Conservation (phyloP, 306 rosid genomes). For the Casuarina cunninghamiana region DNA sequence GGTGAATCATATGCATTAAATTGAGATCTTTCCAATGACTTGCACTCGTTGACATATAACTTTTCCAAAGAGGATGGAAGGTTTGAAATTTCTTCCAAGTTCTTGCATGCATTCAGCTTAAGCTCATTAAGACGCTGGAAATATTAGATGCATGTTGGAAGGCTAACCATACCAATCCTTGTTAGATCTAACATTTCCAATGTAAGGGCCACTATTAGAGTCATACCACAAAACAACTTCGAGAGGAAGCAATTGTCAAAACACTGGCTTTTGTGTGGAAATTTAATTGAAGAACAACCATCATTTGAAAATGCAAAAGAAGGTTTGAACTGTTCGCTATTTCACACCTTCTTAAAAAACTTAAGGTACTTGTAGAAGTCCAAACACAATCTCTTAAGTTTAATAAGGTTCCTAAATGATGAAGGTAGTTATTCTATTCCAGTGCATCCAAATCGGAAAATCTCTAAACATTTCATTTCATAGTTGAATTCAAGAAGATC, state of each 20-base stretch:
- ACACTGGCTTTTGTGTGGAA: no score
- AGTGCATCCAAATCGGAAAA: background rate
- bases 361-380: background rate
- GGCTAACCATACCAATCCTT: no score
- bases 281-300: no score
- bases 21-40: background rate
- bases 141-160: no score
- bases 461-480: background rate
- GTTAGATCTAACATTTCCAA: no score
- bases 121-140: background rate
- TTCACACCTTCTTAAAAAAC: no score
- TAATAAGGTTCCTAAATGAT: background rate
- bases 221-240: no score
- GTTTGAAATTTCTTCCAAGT: constrained; percentile 21
- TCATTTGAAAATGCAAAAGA: no score
- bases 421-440: background rate
- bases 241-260: no score
- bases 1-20: no score
- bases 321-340: no score
- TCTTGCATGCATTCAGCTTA: constrained; percentile 22
- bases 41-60: constrained; percentile 19
- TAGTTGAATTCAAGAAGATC: background rate
- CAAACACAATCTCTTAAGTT: background rate
- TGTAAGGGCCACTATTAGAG: no score
- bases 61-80: constrained; percentile 24